Conservation (phyloP, 1,284 basidiomycete species). For the Ustilago sp. region DNA sequence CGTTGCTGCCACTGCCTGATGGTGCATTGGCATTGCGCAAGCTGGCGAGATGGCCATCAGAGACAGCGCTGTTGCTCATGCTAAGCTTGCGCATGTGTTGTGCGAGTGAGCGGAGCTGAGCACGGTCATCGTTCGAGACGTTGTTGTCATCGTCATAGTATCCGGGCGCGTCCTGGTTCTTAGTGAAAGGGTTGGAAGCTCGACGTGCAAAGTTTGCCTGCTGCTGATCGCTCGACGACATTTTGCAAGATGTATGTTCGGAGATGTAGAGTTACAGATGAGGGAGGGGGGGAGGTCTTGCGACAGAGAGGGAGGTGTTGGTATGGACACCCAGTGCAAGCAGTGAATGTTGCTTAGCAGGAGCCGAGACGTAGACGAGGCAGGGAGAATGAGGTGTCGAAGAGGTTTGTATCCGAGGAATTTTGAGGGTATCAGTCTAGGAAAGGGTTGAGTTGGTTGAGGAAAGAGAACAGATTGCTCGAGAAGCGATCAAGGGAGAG, state of each 20-base stretch:
- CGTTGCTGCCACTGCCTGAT: constrained; percentile 32
- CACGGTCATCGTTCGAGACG: constrained; percentile 22
- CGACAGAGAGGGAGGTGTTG: neutral
- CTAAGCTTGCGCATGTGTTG: constrained; percentile 53
- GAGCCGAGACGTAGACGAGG: neutral
- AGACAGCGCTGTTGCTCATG: constrained; percentile 41
- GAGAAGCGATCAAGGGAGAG: neutral
- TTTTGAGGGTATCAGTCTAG: neutral
- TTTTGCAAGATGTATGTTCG: neutral
- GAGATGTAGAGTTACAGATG: neutral
- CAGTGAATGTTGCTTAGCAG: neutral
- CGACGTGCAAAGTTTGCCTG: constrained; percentile 17
- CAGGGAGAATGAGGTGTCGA: neutral
- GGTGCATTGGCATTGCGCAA: constrained; percentile 12
- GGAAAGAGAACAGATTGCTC: neutral
- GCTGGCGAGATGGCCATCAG: constrained; percentile 23
- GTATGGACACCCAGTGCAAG: too few species aligned
- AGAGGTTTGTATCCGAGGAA: neutral
- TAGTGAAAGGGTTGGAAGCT: constrained; percentile 48
- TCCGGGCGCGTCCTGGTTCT: constrained; percentile 47
- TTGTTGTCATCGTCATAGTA: constrained; percentile 36
- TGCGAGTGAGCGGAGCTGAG: constrained; percentile 45
- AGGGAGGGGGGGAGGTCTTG: too few species aligned
- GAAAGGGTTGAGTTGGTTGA: neutral
- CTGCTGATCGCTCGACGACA: constrained; percentile 18